phyloP scores from a whole-genome alignment of 2,329 filamentous ascomycete genomes.

The Alternaria ethzedia region DNA sequence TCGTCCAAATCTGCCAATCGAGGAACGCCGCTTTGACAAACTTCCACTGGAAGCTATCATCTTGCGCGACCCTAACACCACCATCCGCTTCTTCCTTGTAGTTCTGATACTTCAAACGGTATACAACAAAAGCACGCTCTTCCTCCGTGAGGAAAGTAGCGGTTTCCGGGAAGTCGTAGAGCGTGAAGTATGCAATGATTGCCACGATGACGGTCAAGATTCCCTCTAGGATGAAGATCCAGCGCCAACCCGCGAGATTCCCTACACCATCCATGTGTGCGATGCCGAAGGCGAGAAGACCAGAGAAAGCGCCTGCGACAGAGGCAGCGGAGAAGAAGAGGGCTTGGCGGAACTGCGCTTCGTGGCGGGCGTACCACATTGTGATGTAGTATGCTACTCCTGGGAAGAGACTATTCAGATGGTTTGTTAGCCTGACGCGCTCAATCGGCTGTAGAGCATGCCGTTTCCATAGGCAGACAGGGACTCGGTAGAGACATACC shows the following conservation, averaged over 20 bases:
- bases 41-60: constrained; percentile 72
- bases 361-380: constrained; percentile 68
- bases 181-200: constrained; percentile 56
- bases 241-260: constrained; percentile 42
- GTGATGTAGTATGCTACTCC: constrained; percentile 62
- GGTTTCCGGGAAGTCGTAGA: constrained; percentile 68
- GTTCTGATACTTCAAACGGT: constrained; percentile 56
- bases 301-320: constrained; percentile 66
- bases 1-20: constrained; percentile 58
- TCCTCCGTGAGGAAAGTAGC: constrained; percentile 62
- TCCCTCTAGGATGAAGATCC: constrained; percentile 48
- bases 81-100: constrained; percentile 57
- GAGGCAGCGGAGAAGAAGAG: constrained; percentile 66
- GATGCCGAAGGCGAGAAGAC: constrained; percentile 64
- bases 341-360: constrained; percentile 63
- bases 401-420: constrained; percentile 33
- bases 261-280: constrained; percentile 65
- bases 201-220: constrained; percentile 47
- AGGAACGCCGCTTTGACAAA: constrained; percentile 53
- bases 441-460: too few relatives aligned
- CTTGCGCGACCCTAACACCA: constrained; percentile 71
- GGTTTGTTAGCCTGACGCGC: not conserved
- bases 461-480: not conserved
- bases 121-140: constrained; percentile 64
- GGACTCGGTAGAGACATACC: constrained; percentile 17